Conservation (phyloP, 495 filamentous ascomycete genomes). For the Xylaria scruposa region DNA sequence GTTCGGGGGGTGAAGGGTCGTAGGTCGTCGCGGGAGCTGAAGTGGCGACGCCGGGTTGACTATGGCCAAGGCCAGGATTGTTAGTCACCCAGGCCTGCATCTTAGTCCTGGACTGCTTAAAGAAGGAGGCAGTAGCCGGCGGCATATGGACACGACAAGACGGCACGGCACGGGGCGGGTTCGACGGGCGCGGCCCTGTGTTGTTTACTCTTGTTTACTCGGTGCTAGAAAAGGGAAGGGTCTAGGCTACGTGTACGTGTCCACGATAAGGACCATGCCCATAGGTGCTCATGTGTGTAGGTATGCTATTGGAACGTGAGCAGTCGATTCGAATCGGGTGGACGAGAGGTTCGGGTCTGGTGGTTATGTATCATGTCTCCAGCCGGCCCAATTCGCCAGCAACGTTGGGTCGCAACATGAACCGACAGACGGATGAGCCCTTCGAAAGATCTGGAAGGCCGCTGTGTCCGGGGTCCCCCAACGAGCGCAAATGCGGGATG, state of each 20-base stretch:
- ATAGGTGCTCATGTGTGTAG: constrained; percentile 6
- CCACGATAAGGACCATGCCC: constrained; percentile 9
- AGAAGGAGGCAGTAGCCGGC: constrained; percentile 37
- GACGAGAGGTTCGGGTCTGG: constrained; percentile 27
- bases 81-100: constrained; percentile 45
- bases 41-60: constrained; percentile 34
- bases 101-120: constrained; percentile 41
- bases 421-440: constrained; percentile 7
- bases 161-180: neutral
- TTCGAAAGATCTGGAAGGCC: constrained; percentile 25
- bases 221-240: constrained; percentile 19
- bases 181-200: constrained; percentile 27
- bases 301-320: constrained; percentile 33
- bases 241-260: constrained; percentile 26
- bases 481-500: constrained; percentile 24
- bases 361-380: constrained; percentile 39
- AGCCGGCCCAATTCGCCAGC: constrained; percentile 40
- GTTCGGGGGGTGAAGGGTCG: constrained; percentile 30
- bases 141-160: constrained; percentile 37
- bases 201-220: constrained; percentile 33
- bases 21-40: constrained; percentile 35
- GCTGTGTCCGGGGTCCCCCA: constrained; percentile 32
- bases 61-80: constrained; percentile 30
- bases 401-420: constrained; percentile 40
- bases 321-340: constrained; percentile 31